Conservation (phyloP, 2,329 filamentous ascomycete genomes). For the Stagonosporopsis chrysanthemi region DNA sequence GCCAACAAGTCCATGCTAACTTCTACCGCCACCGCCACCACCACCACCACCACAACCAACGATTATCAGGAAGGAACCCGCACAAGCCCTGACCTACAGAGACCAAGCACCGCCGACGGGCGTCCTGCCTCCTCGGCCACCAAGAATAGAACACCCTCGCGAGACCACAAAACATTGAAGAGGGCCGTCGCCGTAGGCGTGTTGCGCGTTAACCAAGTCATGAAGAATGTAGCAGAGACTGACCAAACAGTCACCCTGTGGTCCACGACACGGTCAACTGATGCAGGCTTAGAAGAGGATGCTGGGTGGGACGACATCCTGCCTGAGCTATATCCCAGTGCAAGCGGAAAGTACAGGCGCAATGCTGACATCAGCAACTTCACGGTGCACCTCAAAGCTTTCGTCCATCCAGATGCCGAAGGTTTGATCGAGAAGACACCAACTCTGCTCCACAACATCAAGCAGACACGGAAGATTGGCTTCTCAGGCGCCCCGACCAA, state of each 20-base stretch:
- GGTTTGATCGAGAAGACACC: constrained; percentile 84
- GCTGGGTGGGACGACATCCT: constrained; percentile 79
- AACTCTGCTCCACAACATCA: constrained; percentile 81
- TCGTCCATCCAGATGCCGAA: constrained; percentile 79
- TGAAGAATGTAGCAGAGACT: constrained; percentile 74
- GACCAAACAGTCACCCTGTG: constrained; percentile 82
- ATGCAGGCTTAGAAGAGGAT: constrained; percentile 55
- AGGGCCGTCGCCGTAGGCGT: constrained; percentile 80
- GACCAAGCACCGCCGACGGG: constrained; percentile 32
- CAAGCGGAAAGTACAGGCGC: constrained; percentile 76
- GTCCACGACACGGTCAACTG: constrained; percentile 63
- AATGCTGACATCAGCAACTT: constrained; percentile 77
- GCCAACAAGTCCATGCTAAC: constrained; percentile 11
- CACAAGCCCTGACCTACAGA: constrained; percentile 35
- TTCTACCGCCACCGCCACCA: constrained; percentile 1
- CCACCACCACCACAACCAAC: constrained; percentile 10
- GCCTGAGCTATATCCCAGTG: constrained; percentile 68
- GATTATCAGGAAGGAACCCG: constrained; percentile 30
- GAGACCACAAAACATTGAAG: constrained; percentile 63
- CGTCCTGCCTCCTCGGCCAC: constrained; percentile 41
- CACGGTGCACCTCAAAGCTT: constrained; percentile 80
- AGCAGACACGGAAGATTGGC: constrained; percentile 85
- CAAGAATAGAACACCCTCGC: constrained; percentile 38
- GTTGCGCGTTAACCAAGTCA: constrained; percentile 75
- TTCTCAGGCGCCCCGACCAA: constrained; percentile 92